Base-by-base conservation (phyloP, 768 basidiomycete genomes). In the Kwoniella pini region DNA sequence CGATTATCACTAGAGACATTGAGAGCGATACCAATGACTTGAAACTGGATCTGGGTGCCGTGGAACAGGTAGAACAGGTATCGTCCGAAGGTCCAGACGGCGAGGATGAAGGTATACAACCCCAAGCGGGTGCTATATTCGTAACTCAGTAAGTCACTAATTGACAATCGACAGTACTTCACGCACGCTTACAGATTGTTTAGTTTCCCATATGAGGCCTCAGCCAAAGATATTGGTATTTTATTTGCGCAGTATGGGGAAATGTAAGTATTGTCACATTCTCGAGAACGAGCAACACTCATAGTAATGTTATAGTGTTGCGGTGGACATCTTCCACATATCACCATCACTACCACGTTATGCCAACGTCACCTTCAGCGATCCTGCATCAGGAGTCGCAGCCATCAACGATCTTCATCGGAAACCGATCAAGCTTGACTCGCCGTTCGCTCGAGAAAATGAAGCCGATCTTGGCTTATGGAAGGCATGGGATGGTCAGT, bases 321-420 rank as follows among this genome's bases (percentile, higher is more conserved):
- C 75, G 9, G 75, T 78, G 40, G 77, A 78, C 65, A 75, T 78
- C 52, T 76, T 75, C 54, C 71, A 76, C 39, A 70, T 76, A 21
- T 71, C 73, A 5, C 64, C 77, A 1, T 27, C 60, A 13, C 59
- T 65, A 38, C 74, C 75, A 24, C 72, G 77, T 9, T 78, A 76
- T 51, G 77, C 77, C 27, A 62, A 71, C 38, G 67, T 78, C 40
- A 59, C 70, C 6, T 78, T 68, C 45, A 54, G 54, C 19, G 64
- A 70, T 19, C 60, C 62, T 12, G 54, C 57, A 2, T 60, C 69
- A 22, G 70, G 68, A 13, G 36, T 51, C 1, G 57, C 60, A 7
- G 77, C 75, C 0, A 75, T 76, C 44, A 27, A 58, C 21, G 64
- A 63, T 17, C 65, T 78, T 12, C 64, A 78, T 60, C 60, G 62